Evolutionary conservation across 345 rosid genomes (phyloP).

Genomic region (Populus alba): DNA sequence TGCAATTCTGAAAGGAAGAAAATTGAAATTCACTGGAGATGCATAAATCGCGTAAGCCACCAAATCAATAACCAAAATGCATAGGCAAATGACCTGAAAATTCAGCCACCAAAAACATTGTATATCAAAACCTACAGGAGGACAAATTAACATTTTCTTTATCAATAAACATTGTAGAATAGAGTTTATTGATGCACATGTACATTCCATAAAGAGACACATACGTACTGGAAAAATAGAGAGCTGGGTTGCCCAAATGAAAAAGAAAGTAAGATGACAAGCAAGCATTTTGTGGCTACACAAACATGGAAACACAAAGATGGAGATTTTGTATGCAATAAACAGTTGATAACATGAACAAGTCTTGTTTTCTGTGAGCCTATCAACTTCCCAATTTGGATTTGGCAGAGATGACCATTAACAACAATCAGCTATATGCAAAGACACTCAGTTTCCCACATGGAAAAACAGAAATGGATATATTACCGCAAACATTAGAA

Average conservation of each 20-base stretch:
- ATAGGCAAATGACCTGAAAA: constrained; percentile 63
- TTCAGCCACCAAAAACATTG: constrained; percentile 15
- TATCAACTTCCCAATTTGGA: background rate
- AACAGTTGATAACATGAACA: background rate
- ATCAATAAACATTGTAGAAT: too few species aligned
- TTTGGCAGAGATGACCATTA: background rate
- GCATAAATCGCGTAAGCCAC: constrained; percentile 67
- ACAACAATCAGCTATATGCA: background rate
- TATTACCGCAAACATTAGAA: background rate
- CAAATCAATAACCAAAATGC: constrained; percentile 71
- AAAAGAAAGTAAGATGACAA: background rate
- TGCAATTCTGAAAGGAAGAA: constrained; percentile 80
- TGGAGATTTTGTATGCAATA: background rate
- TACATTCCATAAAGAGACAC: too few species aligned
- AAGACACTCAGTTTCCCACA: background rate
- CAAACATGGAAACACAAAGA: background rate
- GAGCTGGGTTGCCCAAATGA: background rate
- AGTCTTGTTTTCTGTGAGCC: background rate
- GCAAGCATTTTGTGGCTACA: too few species aligned
- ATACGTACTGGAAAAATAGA: background rate
- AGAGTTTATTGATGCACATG: too few species aligned
- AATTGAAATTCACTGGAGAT: constrained; percentile 63
- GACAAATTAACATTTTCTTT: background rate
- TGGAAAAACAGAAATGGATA: background rate
- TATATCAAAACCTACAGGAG: background rate